These are phyloP conservation scores for Phascolomyces articulosus DNA, from an alignment of 371 early-diverging fungal genomes.

Conservation along the genomic window DNA sequence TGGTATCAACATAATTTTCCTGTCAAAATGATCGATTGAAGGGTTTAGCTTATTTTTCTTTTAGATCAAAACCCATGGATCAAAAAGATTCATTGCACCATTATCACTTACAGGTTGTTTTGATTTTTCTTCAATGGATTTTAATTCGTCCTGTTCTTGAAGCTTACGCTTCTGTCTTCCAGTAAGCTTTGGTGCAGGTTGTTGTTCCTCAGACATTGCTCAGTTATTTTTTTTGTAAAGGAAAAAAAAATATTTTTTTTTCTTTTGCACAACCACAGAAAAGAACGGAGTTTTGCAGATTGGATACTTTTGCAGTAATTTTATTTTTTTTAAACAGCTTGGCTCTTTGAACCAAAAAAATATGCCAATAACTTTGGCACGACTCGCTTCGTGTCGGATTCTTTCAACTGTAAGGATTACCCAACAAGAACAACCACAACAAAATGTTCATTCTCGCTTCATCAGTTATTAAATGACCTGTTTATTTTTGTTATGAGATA, in stretches of 20 bases:
- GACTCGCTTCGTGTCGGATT: slow-evolving; percentile 3
- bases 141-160: slow-evolving; percentile 28
- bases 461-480: no score
- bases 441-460: no score
- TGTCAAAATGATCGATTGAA: slow-evolving; percentile 14
- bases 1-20: slow-evolving; percentile 36
- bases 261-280: background rate
- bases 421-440: background rate
- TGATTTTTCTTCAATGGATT: slow-evolving; percentile 35
- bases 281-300: slow-evolving; percentile 1
- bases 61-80: background rate
- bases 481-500: no score
- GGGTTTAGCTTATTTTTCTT: background rate
- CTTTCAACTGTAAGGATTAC: background rate
- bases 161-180: slow-evolving; percentile 4
- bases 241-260: background rate
- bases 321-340: background rate
- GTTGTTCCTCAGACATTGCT: slow-evolving; percentile 2
- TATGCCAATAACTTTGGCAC: background rate
- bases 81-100: background rate
- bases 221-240: no score
- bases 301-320: no score
- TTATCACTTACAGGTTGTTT: slow-evolving; percentile 34
- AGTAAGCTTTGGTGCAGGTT: background rate
- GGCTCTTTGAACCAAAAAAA: no score